Base-by-base conservation (phyloP, 768 basidiomycete species). In the Hirschioporus abietinus region DNA sequence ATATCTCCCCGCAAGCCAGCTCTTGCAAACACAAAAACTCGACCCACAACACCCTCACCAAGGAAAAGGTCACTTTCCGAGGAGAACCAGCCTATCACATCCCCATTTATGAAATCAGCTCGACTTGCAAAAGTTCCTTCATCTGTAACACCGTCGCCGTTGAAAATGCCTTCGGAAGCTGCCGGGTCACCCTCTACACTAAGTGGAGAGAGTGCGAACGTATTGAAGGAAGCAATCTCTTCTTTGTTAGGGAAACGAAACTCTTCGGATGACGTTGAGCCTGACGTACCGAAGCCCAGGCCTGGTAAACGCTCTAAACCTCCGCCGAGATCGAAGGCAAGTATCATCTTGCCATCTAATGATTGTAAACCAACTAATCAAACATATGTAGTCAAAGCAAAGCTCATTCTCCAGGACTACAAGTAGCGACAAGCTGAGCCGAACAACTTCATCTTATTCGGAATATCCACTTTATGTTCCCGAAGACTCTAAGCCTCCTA, bases 191-290 rank as follows among this genome's bases (percentile, higher is more conserved):
- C 60, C 58, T 27, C 58, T 60, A 35, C 58, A 35, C 2, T 60
- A 66, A 15, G 63, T 61, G 77, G 78, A 62, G 80, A 82, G 63
- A 80, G 80, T 26, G 78, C 86, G n/a, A 83, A 79, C 70, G 88
- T 84, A 20, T 77, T 92, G 24, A 84, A 90, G 68, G 88, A 91
- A 69, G 89, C 85, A 67, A 84, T 92, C 63, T 85, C 86, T 6
- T 83, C 84, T 24, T 74, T 92, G 65, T 78, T 93, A 18, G 91
- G 90, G 9, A 93, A 93, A 74, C 82, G 90, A 9, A 79, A 81
- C 10, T 76, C 81, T 0, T 76, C 78, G 2, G 82, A 81, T 12
- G 80, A 80, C 2, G 81, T 82, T 62, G 72, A 70, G 27, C 35
- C 36, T 23, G 26, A 34, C 34, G 64, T 8, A 65, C 23, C 58